These are phyloP conservation scores for Ceratocystis variospora DNA, from an alignment of 2,329 filamentous ascomycete genomes.

Conservation along the genomic window DNA sequence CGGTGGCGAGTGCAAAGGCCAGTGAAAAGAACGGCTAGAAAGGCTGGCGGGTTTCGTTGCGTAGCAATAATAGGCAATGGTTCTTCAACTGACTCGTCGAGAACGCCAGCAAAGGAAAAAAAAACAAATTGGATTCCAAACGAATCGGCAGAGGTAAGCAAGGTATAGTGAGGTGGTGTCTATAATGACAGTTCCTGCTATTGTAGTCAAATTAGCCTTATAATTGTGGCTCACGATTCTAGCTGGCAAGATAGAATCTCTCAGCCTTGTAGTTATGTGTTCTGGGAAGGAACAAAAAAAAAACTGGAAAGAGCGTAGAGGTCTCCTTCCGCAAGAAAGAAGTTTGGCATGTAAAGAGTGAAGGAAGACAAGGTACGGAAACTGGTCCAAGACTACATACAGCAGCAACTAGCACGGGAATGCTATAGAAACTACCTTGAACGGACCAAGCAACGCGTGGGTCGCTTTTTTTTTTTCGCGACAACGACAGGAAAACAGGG, in stretches of 20 bases:
- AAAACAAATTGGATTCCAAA: background rate
- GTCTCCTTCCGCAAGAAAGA: conserved; percentile 2
- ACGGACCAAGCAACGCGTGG: conserved; percentile 28
- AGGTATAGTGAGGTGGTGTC: background rate
- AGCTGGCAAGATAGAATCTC: background rate
- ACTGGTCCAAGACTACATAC: no score
- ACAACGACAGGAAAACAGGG: conserved; percentile 8
- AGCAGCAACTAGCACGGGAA: background rate
- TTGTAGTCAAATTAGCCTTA: background rate
- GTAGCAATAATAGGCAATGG: background rate
- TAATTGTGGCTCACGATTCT: background rate
- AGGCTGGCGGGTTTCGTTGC: background rate
- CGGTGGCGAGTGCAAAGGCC: background rate
- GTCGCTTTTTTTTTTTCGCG: conserved; percentile 26
- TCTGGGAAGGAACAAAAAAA: background rate
- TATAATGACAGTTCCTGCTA: background rate
- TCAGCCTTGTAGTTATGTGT: background rate
- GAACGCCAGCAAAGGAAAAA: background rate
- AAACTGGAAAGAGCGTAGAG: background rate
- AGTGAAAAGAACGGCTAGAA: background rate
- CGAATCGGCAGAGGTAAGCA: background rate
- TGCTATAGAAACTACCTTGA: conserved; percentile 18
- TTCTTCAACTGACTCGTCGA: background rate
- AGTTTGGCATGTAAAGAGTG: background rate
- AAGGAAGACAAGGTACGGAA: no score